These are phyloP conservation scores for Leishmania tropica DNA, from an alignment of 208 protist genomes.

Conservation along the genomic window DNA sequence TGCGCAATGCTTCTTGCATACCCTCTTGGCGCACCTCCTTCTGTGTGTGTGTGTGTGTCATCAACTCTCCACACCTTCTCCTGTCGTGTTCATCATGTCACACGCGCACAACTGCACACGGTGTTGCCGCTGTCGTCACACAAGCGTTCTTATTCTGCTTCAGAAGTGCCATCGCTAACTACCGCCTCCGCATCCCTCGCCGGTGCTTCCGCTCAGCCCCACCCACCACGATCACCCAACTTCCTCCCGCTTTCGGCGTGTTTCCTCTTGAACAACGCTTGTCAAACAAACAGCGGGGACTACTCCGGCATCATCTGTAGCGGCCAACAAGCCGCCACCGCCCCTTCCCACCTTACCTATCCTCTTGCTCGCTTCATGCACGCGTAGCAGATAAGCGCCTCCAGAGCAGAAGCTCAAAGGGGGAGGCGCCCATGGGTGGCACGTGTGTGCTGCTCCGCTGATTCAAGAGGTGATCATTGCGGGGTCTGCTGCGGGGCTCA, in stretches of 20 bases:
- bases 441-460: background rate
- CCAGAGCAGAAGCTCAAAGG: background rate
- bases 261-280: background rate
- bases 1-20: background rate
- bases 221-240: background rate
- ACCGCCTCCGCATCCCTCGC: background rate
- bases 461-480: background rate
- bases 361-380: background rate
- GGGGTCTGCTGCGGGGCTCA: background rate
- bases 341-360: too few relatives aligned
- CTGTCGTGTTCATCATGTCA: background rate
- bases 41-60: background rate
- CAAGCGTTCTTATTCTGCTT: background rate
- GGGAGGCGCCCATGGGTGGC: background rate
- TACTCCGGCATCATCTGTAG: background rate
- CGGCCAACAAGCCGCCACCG: background rate
- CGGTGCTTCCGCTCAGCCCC: too few relatives aligned
- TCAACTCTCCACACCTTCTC: background rate
- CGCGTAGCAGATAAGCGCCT: background rate
- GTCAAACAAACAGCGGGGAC: background rate
- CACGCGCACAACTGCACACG: background rate
- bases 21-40: background rate
- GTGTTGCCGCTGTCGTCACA: background rate
- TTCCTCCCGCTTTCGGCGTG: background rate
- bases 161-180: background rate